These are phyloP conservation scores for Botrytis pseudocinerea DNA, from an alignment of 2,329 filamentous ascomycete species.

Conservation along the genomic window DNA sequence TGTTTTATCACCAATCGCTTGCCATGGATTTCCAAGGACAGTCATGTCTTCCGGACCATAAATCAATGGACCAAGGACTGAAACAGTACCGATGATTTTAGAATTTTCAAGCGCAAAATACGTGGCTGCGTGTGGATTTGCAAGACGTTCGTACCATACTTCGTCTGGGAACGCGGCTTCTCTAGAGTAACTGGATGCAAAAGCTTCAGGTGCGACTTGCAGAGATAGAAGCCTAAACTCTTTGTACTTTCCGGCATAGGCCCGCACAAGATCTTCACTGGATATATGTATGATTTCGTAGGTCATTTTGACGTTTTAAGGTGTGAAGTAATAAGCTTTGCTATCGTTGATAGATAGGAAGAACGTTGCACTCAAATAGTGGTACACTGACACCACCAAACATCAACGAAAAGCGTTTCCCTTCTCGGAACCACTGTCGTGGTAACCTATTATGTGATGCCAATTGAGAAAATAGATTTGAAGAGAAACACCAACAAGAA, in stretches of 20 bases:
- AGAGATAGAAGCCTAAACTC: conserved; percentile 35
- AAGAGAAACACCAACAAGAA: conserved; percentile 6
- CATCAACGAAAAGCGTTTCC: not conserved
- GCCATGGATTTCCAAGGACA: conserved; percentile 31
- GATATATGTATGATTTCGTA: conserved; percentile 35
- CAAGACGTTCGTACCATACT: conserved; percentile 43
- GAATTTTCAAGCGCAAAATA: conserved; percentile 40
- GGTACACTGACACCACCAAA: conserved; percentile 2
- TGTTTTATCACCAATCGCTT: conserved; percentile 11
- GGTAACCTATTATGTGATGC: not conserved
- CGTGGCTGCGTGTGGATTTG: conserved; percentile 42
- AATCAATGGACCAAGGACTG: conserved; percentile 41
- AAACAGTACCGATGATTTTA: conserved; percentile 40
- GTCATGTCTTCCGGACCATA: conserved; percentile 26
- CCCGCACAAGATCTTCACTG: conserved; percentile 30
- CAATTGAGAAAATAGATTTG: not conserved
- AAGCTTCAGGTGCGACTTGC: conserved; percentile 39
- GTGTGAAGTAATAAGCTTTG: not conserved
- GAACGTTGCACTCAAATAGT: not conserved
- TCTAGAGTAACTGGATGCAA: conserved; percentile 44
- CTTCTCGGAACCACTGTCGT: not conserved
- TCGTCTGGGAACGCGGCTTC: conserved; percentile 43
- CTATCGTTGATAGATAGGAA: not conserved
- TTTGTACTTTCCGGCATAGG: conserved; percentile 33
- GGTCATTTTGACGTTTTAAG: conserved; percentile 28